Base-by-base conservation (phyloP, 164 flowering plant genomes). In the Cinnamomum chago region DNA sequence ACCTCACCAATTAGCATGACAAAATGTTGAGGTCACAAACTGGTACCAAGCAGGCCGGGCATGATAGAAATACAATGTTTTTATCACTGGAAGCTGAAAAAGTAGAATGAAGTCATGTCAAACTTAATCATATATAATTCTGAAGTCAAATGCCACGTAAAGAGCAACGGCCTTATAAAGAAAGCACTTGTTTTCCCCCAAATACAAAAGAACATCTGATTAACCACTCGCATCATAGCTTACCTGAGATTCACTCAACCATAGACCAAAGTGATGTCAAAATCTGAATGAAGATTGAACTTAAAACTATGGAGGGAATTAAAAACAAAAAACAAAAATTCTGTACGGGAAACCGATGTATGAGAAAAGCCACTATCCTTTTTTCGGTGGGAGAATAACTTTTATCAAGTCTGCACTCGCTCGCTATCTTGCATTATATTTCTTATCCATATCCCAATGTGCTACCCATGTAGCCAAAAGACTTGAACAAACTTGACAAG, bases 1-100 rank as follows among this genome's bases (percentile, higher is more conserved):
- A 62, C 22, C 94, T 87, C 81, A 95, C 99, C 99, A 95, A 82
- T 85, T 88, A 82, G 94, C 97, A 84, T 95, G 99, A 79, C 99
- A 95, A 73, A 95, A 92, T 52, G 99, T 89, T 70, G 99, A 83
- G 12, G 99, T 92, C 65, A 95, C 82, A 80, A 95, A 95, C 83
- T 95, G 99, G 84, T 88, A 92, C 99, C 99, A 95, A 25, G 83
- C 83, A 70, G 99, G 99, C 77, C 79, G 72, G 69, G 81, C 86
- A 83, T 95, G 99, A 76, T 90, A 92, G 70, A 95, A 82, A 82
- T 95, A 95, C 15, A 95, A 80, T 20, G 24, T 23, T 47, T 68
- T 68, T n/a, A 68, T 47, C 71, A 35, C 58, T 68, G 23, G 55
- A 68, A 68, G 40, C 71, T 68, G 71, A n/a, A 68, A 68, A 68